A percentile compares a stretch with the other conserved stretches of the same genome.
Evolutionary conservation across 768 basidiomycete species (phyloP).

Genomic region (Pleurotus salmoneostramineus): DNA sequence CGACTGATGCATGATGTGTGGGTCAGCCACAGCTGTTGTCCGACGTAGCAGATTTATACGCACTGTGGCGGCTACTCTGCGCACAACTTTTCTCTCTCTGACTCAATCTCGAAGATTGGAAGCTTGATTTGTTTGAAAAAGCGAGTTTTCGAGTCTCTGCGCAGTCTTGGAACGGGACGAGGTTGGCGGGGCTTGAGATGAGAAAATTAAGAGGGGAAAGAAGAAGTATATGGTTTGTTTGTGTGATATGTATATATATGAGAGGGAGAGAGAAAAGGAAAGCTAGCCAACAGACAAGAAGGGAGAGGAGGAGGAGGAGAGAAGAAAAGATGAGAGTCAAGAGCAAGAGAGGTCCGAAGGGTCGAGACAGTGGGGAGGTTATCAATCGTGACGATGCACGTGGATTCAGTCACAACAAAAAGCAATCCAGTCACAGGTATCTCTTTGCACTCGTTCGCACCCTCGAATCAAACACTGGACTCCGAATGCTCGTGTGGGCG

Average conservation of each 20-base stretch:
- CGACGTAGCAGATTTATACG: background rate
- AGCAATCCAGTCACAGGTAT: conserved; percentile 44
- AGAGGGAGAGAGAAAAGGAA: conserved; percentile 17
- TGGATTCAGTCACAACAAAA: conserved; percentile 3
- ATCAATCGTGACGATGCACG: conserved; percentile 10
- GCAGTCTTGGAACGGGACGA: conserved; percentile 13
- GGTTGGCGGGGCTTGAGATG: conserved; percentile 7
- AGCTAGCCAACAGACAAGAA: conserved; percentile 24
- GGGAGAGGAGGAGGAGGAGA: conserved; percentile 17
- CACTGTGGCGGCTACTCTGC: conserved; percentile 16
- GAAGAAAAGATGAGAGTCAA: conserved; percentile 27
- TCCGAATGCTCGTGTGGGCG: conserved; percentile 79
- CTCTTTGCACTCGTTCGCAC: conserved; percentile 86
- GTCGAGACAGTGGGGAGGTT: conserved; percentile 2
- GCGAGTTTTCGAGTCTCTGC: conserved; percentile 3
- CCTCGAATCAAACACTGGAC: conserved; percentile 75
- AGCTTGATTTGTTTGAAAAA: conserved; percentile 10
- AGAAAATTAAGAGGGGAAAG: conserved; percentile 17
- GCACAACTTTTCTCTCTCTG: conserved; percentile 4
- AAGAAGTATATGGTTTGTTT: conserved; percentile 16
- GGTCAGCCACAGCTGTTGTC: background rate
- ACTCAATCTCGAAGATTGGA: background rate
- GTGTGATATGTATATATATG: conserved; percentile 17
- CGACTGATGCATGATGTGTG: conserved; percentile 18
- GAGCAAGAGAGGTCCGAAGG: conserved; percentile 26